Percentiles rank a stretch among this genome's conserved stretches.
Evolutionary conservation across 805 yeast species (phyloP).

Genomic region (Zygosaccharomyces kombuchaensis): DNA sequence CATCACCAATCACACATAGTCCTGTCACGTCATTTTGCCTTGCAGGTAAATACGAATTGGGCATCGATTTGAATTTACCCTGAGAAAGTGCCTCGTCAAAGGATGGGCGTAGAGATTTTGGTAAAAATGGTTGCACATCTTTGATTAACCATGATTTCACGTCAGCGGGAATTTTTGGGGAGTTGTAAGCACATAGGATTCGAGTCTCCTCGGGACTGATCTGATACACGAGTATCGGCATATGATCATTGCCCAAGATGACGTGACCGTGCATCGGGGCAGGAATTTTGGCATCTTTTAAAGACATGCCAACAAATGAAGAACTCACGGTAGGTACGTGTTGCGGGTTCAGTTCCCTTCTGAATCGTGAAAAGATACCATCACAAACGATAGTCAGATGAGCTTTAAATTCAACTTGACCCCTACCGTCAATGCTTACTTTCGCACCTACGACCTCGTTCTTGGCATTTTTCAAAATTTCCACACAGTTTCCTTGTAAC

Average conservation of each 20-base stretch:
- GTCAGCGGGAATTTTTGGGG: conserved; percentile 68
- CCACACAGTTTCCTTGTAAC: conserved; percentile 79
- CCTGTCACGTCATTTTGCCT: conserved; percentile 68
- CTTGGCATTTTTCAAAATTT: conserved; percentile 50
- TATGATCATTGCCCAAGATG: conserved; percentile 67
- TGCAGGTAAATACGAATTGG: conserved; percentile 87
- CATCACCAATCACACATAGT: conserved; percentile 80
- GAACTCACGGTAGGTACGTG: conserved; percentile 69
- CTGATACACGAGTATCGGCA: conserved; percentile 87
- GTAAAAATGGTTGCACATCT: conserved; percentile 65
- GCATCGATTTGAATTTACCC: conserved; percentile 75
- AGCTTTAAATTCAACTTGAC: conserved; percentile 46
- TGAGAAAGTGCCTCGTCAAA: conserved; percentile 59
- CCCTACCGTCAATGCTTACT: conserved; percentile 46
- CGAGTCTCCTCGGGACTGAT: conserved; percentile 79
- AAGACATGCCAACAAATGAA: conserved; percentile 79
- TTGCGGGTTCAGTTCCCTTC: conserved; percentile 62
- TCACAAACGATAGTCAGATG: conserved; percentile 77
- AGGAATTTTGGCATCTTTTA: conserved; percentile 73
- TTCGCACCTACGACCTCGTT: conserved; percentile 72
- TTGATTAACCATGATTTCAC: conserved; percentile 54
- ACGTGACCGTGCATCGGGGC: conserved; percentile 82
- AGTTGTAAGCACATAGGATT: conserved; percentile 81
- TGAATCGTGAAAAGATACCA: conserved; percentile 90
- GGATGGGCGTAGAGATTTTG: conserved; percentile 59